A percentile compares a stretch with the other conserved stretches of the same genome.
These are phyloP conservation scores for Aspergillus viridinutans DNA, from an alignment of 2,329 filamentous ascomycete genomes.

Conservation along the genomic window DNA sequence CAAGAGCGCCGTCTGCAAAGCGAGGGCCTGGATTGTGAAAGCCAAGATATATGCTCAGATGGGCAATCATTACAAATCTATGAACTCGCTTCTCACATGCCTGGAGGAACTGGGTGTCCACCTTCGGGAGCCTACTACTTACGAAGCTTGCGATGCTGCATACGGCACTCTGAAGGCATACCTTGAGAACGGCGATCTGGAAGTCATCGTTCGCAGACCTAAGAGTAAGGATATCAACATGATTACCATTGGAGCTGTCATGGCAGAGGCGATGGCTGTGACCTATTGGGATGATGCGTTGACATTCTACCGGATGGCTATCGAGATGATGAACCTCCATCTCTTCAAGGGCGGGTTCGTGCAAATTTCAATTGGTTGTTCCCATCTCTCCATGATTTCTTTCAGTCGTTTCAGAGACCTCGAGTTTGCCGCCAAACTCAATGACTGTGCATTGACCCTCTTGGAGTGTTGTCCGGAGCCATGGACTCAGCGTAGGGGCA, in stretches of 20 bases:
- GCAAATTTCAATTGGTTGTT: constrained; percentile 56
- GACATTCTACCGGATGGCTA: constrained; percentile 56
- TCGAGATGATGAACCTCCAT: constrained; percentile 55
- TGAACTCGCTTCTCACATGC: constrained; percentile 66
- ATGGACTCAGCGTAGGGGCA: constrained; percentile 54
- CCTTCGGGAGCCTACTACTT: constrained; percentile 63
- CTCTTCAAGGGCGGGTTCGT: constrained; percentile 53
- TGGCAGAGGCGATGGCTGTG: constrained; percentile 55
- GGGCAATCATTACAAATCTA: constrained; percentile 66
- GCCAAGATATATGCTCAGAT: constrained; percentile 72
- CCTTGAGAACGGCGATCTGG: constrained; percentile 56
- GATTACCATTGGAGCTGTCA: constrained; percentile 49
- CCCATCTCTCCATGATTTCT: constrained; percentile 54
- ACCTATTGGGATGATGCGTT: constrained; percentile 59
- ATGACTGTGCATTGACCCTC: constrained; percentile 50
- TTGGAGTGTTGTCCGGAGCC: constrained; percentile 50
- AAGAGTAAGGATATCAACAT: constrained; percentile 41
- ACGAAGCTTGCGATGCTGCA: constrained; percentile 70
- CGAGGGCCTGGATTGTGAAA: constrained; percentile 76
- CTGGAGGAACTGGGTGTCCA: constrained; percentile 65
- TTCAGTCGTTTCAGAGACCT: constrained; percentile 56
- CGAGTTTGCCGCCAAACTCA: constrained; percentile 51
- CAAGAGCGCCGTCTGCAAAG: constrained; percentile 70
- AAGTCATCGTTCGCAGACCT: constrained; percentile 35
- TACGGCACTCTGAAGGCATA: constrained; percentile 62